Evolutionary conservation across 2,329 filamentous ascomycete genomes (phyloP), one percentile per base, ranked within the genome.

Genomic region (Ophiostoma pallidulum): DNA sequence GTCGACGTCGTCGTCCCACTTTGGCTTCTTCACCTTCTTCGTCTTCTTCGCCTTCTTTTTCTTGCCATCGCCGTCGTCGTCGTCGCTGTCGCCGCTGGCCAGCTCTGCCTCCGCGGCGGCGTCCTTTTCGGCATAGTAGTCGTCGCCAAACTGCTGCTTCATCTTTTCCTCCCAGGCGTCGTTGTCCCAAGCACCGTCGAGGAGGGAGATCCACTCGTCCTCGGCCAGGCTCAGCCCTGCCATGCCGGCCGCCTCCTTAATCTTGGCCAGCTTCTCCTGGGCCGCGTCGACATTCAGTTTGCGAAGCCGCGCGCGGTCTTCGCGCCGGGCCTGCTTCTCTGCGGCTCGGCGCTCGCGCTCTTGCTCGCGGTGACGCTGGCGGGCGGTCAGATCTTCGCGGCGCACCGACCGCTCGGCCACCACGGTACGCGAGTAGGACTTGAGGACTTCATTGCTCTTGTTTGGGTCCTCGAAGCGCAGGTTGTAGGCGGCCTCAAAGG

Each of bases 1-100:
- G 61, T 97, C 90, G 58, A 98, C 96, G 62, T 98, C 92, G 59
- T 97, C 89, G 58, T 96, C 87, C 84, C 91, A 98, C 53, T 80
- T 86, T 9, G 87, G 88, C 68, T 94, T 94, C 73, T 86, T 88
- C 9, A 76, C 67, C 54, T 73, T 73, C 60, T 75, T 82, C 60
- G 77, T 80, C 62, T 78, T 80, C 8, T 36, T 80, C 62, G 78
- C 80, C 8, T 36, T 35, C 45, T 65, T 55, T 16, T 67, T 66
- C 75, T 41, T 68, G 72, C n/a, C 61, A 13, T 61, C 67, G 8
- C 66, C 71, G 8, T 62, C 67, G 6, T 84, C 86, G 55, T 80
- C 83, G 2, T 40, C 40, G 6, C 26, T 39, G 9, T 8, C 42
- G 14, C 62, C 68, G 8, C 65, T 72, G 3, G 63, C 67, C 7